A percentile compares a stretch with the other conserved stretches of the same genome.
These are phyloP conservation scores for Candida pseudofarinosa DNA, from an alignment of 805 yeast genomes.

Conservation along the genomic window DNA sequence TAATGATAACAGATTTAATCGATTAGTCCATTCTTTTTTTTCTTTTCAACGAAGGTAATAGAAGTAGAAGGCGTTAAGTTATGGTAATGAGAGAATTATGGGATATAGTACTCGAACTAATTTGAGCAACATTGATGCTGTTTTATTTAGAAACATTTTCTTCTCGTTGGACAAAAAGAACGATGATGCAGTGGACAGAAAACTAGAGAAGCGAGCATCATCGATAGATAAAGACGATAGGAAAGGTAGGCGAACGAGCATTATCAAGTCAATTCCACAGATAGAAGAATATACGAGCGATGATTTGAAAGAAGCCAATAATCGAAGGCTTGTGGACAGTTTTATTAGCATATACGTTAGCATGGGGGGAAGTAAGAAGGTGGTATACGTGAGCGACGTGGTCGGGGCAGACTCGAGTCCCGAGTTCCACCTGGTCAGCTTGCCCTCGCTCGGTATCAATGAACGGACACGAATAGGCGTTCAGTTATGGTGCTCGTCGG, in stretches of 20 bases:
- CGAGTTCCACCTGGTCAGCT: constrained; percentile 21
- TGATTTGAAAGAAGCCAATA: constrained; percentile 12
- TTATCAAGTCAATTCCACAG: constrained; percentile 2
- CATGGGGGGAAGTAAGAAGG: constrained; percentile 7
- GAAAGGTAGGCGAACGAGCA: constrained; percentile 2
- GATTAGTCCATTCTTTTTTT: not conserved
- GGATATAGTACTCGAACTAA: constrained; percentile 9
- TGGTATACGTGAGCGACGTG: constrained; percentile 33
- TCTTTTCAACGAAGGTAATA: not conserved
- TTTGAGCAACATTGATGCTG: constrained; percentile 10
- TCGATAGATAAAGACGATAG: not conserved
- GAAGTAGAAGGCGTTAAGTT: not conserved
- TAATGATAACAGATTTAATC: no score
- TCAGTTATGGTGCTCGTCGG: constrained; percentile 17
- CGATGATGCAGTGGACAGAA: not conserved
- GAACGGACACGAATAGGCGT: constrained; percentile 9
- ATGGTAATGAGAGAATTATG: constrained; percentile 4
- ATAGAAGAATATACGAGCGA: constrained; percentile 1
- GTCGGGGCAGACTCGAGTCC: constrained; percentile 18
- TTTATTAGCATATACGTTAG: constrained; percentile 24
- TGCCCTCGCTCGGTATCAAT: constrained; percentile 17
- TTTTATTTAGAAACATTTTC: constrained; percentile 14
- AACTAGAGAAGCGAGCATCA: not conserved
- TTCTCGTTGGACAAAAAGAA: not conserved
- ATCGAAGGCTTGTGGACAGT: constrained; percentile 16